A percentile compares a stretch with the other conserved stretches of the same genome.
Conservation (phyloP, 768 basidiomycete genomes). For the Podaxis sp. region DNA sequence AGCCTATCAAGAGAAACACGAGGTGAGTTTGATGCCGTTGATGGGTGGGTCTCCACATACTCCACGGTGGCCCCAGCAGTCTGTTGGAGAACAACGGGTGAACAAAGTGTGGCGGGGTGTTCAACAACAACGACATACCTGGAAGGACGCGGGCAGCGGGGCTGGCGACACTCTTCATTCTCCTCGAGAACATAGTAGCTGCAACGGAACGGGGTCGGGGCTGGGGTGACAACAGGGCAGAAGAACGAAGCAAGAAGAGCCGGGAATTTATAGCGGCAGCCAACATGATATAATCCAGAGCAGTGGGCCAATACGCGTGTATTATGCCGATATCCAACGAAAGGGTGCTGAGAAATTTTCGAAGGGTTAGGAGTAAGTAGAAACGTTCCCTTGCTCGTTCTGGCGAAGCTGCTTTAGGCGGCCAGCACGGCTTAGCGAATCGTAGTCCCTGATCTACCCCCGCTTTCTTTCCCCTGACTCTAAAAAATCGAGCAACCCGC, state of each 20-base stretch:
- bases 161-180: not conserved
- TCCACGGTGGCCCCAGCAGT: constrained; percentile 68
- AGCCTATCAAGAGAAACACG: constrained; percentile 49
- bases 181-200: constrained; percentile 3
- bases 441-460: not conserved
- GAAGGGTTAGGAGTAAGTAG: not conserved
- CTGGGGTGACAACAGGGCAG: not conserved
- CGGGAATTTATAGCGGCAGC: constrained; percentile 9
- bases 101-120: constrained; percentile 1
- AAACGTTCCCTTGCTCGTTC: not conserved
- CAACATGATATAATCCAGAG: not conserved
- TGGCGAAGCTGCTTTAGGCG: not conserved
- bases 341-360: constrained; percentile 10
- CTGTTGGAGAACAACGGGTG: constrained; percentile 28
- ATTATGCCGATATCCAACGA: not conserved
- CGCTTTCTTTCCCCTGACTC: constrained; percentile 2
- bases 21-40: not conserved
- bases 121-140: constrained; percentile 23
- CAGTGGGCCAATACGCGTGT: not conserved
- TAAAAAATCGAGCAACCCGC: not conserved
- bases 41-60: constrained; percentile 27
- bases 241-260: not conserved
- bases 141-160: constrained; percentile 25
- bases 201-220: not conserved
- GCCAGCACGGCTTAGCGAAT: not conserved